Evolutionary conservation across 495 filamentous ascomycete species (phyloP), one percentile per base, ranked within the genome.

Genomic region (Venustampulla echinocandica): DNA sequence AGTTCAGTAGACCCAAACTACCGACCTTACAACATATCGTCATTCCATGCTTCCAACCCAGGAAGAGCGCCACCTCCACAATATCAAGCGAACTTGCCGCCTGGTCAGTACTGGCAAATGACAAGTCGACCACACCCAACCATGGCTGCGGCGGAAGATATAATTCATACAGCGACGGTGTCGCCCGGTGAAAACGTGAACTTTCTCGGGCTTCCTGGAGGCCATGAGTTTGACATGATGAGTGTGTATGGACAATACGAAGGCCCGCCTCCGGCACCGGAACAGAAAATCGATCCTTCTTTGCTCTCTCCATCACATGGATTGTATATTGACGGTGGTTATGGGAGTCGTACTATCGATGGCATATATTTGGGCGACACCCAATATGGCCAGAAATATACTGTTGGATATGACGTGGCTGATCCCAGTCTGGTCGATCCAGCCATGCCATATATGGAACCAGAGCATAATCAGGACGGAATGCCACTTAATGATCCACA

Each of bases 81-180:
- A 64, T 65, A 80, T 62, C 42, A 71, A 60, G 49, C 64, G 45
- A 48, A 75, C 68, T 54, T 56, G n/a, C 36, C 38, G 20, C 61
- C 66, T 15, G 67, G 70, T 30, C 75, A 81, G 40, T 87, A 84
- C 63, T 80, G 82, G 53, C 80, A 81, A 48, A 69, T 69, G 27
- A 73, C 67, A 10, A 65, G 77, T 42, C 73, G 70, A 32, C 58
- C 62, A 17, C 62, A 61, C 57, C 61, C 42, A 19, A 23, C 19
- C 61, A 42, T 42, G 55, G 49, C 54, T 64, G 51, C 68, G 63
- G 63, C 72, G 11, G 74, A 79, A 53, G 76, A 81, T 36, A 58
- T 75, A 6, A 59, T 73, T 22, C 62, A 75, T 46, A 71, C 62
- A 41, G 70, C 66, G 47, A 69, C 66, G 28, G 64, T 65, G 19